A percentile compares a stretch with the other conserved stretches of the same genome.
Conservation (phyloP, 2,329 filamentous ascomycete species). For the Corniculantispora saksenae region DNA sequence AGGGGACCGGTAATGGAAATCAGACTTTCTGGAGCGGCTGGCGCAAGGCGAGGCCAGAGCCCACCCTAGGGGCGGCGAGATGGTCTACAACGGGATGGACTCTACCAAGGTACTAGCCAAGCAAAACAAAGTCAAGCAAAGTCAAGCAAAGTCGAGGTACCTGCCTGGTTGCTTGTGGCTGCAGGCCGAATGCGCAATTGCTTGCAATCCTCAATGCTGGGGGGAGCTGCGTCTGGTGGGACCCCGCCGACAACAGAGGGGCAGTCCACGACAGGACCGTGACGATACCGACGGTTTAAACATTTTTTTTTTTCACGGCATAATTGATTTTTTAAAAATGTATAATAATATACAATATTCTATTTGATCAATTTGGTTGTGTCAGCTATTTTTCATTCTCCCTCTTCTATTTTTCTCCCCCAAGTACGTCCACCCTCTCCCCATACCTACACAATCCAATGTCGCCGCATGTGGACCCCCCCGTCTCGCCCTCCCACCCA, state of each 20-base stretch:
- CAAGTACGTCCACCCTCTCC: too few relatives aligned
- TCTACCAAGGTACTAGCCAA: too few relatives aligned
- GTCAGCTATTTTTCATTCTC: neutral
- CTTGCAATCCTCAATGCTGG: too few relatives aligned
- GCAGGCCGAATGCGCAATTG: neutral
- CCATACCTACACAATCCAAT: neutral
- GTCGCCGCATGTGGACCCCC: constrained; percentile 5
- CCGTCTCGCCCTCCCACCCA: constrained; percentile 2
- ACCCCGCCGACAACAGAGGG: neutral
- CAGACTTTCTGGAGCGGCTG: constrained; percentile 14
- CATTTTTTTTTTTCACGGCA: too few relatives aligned
- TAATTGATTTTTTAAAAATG: too few relatives aligned
- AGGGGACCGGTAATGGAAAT: constrained; percentile 19
- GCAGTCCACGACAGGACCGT: too few relatives aligned
- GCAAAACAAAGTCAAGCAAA: too few relatives aligned
- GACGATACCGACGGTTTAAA: too few relatives aligned
- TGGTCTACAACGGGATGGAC: too few relatives aligned
- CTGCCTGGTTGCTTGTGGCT: too few relatives aligned
- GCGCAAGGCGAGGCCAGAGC: constrained; percentile 3
- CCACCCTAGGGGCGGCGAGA: neutral
- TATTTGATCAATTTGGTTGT: neutral
- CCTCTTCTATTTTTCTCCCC: neutral
- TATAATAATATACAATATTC: too few relatives aligned
- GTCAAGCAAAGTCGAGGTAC: too few relatives aligned
- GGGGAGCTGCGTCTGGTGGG: neutral